Evolutionary conservation across 257 asterid species (phyloP), one percentile per base, ranked within the genome.

Genomic region (Fraxinus anomala): DNA sequence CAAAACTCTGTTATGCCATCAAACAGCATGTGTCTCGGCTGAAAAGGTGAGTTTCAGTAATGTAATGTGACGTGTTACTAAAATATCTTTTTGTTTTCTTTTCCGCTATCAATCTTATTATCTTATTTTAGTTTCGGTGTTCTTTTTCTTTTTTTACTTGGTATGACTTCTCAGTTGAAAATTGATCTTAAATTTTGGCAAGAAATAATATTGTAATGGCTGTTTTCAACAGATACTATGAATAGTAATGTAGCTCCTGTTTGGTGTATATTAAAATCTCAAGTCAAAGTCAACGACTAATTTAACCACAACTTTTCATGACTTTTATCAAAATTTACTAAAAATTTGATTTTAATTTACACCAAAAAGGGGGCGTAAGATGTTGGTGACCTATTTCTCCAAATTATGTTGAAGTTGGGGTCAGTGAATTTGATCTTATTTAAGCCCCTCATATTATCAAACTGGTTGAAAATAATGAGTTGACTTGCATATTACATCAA

Each of bases 1-100:
- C 96, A 6, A 91, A 89, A 76, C 87, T 92, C 5, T 92, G 97
- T 70, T 82, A 83, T 81, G 97, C 94, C 17, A 90, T 92, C 83
- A 88, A 91, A 75, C 89, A 86, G 21, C 92, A 88, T 47, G 87
- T 92, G 24, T 72, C 91, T 14, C 88, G 81, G 80, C 77, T 92
- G 66, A 88, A 87, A 82, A 88, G 96, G 96, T 90, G 72, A 2
- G 82, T 5, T 59, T 59, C 3, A 59, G 5, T 40, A 17, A 16
- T 16, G 42, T 28, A 51, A 26, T 23, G 31, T 7, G 26, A 14
- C n/a, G 21, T 1, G 26, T 56, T 21, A 23, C 67, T 59, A 21
- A 16, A 47, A 56, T n/a, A n/a, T 56, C 12, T 1, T n/a, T 5
- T 6, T 56, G 66, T 56, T 56, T 8, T n/a, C 0, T 19, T 56